phyloP scores from a whole-genome alignment of 257 asterid species.

The Ehretia macrophylla region DNA sequence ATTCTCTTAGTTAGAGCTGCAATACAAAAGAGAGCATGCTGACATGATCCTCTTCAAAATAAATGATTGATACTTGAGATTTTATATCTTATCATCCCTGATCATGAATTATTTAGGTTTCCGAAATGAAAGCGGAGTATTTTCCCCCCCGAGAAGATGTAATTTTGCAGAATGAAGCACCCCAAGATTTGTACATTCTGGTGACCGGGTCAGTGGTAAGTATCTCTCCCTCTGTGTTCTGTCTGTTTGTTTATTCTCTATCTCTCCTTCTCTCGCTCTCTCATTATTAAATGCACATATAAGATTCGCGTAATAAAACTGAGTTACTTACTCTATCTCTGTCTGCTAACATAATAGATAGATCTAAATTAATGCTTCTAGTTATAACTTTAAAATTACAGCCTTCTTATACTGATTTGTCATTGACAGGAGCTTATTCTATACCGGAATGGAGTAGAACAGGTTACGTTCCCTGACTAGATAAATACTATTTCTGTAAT shows the following conservation, averaged over 20 bases:
- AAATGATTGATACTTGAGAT: not conserved
- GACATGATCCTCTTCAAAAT: no score
- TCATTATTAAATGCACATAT: not conserved
- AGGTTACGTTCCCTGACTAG: conserved; percentile 25
- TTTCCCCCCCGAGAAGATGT: conserved; percentile 74
- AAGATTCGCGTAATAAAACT: no score
- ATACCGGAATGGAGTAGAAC: conserved; percentile 32
- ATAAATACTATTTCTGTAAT: not conserved
- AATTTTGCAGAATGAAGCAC: conserved; percentile 73
- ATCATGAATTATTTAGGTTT: conserved; percentile 31
- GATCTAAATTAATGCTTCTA: no score
- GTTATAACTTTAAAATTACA: no score
- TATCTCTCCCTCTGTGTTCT: not conserved
- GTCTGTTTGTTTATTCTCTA: not conserved
- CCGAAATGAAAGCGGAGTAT: conserved; percentile 78
- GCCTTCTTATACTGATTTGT: conserved; percentile 1
- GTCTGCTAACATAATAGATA: no score
- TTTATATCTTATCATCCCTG: not conserved
- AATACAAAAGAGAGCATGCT: no score
- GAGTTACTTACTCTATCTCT: no score
- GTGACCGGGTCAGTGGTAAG: conserved; percentile 70
- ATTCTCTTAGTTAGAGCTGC: no score
- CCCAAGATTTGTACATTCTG: conserved; percentile 62
- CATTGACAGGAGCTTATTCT: conserved; percentile 53
- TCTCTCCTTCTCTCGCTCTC: conserved; percentile 5